Evolutionary conservation across 2,329 filamentous ascomycete species (phyloP).

Genomic region (Dactylellina haptotyla): DNA sequence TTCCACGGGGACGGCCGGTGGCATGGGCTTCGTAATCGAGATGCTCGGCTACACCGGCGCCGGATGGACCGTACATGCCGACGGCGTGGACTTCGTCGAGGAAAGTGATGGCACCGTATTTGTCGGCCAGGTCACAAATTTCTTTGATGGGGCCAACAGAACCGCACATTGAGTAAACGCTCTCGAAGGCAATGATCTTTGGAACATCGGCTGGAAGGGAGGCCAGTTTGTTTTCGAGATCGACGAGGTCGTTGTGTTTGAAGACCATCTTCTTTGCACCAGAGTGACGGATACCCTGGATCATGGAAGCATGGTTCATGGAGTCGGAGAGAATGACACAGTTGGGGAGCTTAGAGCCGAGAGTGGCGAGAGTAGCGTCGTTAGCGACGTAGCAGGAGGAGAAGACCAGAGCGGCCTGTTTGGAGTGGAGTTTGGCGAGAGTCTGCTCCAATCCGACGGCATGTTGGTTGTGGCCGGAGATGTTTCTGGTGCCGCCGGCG

Average conservation of each 20-base stretch:
- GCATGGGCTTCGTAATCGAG: constrained; percentile 90
- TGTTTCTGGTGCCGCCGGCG: constrained; percentile 94
- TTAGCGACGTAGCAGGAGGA: constrained; percentile 99
- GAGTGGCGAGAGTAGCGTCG: constrained; percentile 91
- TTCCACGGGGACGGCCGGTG: constrained; percentile 78
- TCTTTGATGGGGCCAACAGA: constrained; percentile 94
- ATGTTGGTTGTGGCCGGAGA: constrained; percentile 96
- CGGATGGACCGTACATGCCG: constrained; percentile 97
- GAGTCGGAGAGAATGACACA: constrained; percentile 98
- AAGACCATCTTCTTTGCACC: constrained; percentile 98
- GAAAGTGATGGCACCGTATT: constrained; percentile 97
- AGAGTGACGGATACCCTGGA: constrained; percentile 97
- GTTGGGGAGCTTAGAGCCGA: constrained; percentile 95
- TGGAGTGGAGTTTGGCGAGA: constrained; percentile 86
- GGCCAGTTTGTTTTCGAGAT: constrained; percentile 91
- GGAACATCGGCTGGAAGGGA: constrained; percentile 84
- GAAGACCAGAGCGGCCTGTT: constrained; percentile 92
- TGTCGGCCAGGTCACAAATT: constrained; percentile 95
- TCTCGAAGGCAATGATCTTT: constrained; percentile 99
- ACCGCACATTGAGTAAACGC: constrained; percentile 99
- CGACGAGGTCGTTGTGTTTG: constrained; percentile 95
- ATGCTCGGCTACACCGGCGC: constrained; percentile 96
- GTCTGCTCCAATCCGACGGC: constrained; percentile 84
- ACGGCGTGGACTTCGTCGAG: constrained; percentile 98
- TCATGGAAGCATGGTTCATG: constrained; percentile 98